These are phyloP conservation scores for Diaporthe capsici DNA, from an alignment of 2,329 filamentous ascomycete genomes.

Conservation along the genomic window DNA sequence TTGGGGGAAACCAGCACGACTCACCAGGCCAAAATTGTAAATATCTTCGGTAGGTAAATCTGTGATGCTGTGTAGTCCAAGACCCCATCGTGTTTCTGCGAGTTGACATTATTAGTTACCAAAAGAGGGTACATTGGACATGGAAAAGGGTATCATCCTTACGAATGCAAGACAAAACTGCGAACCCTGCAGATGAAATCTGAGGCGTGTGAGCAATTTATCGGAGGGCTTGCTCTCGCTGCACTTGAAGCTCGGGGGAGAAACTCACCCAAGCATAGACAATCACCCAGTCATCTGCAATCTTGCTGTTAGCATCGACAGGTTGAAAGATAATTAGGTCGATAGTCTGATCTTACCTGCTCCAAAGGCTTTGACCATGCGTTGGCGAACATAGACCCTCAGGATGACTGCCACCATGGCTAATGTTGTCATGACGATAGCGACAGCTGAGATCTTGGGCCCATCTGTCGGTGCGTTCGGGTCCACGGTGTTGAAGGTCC, in stretches of 20 bases:
- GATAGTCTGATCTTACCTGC: conserved; percentile 47
- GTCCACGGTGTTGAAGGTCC: conserved; percentile 54
- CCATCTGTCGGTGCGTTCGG: conserved; percentile 52
- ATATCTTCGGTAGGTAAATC: conserved; percentile 56
- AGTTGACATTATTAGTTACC: neutral
- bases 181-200: conserved; percentile 53
- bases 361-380: conserved; percentile 53
- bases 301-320: neutral
- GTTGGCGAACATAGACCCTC: conserved; percentile 52
- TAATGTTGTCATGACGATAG: conserved; percentile 48
- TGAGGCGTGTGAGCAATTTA: conserved; percentile 38
- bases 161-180: conserved; percentile 54
- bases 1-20: conserved; percentile 14
- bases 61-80: conserved; percentile 52
- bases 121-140: neutral
- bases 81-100: conserved; percentile 60
- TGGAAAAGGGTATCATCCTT: conserved; percentile 40
- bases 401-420: conserved; percentile 51
- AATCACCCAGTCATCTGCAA: conserved; percentile 51
- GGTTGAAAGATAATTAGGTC: neutral
- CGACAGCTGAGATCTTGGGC: conserved; percentile 50
- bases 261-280: conserved; percentile 49
- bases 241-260: neutral
- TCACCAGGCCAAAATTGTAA: conserved; percentile 55
- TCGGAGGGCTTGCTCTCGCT: neutral